Base-by-base conservation (phyloP, 352 stramenopile genomes). In the Nothophytophthora sp. region DNA sequence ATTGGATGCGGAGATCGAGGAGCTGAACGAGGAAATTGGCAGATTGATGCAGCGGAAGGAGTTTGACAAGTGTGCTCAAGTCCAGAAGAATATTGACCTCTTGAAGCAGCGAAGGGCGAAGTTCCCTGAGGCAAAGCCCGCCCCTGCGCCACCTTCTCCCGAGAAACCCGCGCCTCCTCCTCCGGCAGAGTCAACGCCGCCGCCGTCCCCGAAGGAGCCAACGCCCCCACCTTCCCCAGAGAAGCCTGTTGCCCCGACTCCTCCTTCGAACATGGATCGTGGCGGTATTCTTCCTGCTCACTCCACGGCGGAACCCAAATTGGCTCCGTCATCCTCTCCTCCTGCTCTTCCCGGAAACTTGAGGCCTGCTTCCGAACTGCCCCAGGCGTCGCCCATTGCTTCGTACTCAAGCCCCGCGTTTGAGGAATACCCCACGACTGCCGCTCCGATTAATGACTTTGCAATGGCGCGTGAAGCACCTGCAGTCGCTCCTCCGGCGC, bases 31-130 rank as follows among this genome's bases (percentile, higher is more conserved):
- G 10, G 77, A 91, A 37, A 74, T 95, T 11, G 69, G 70, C 15
- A 52, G 48, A 2, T 44, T 86, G 32, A 91, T 96, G 84, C 67
- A 88, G 41, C 70, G 75, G 20, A 96, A 96, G 47, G 60, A 90
- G 47, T 95, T 95, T 35, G 81, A 90, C 38, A 95, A 95, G 51
- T 96, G 85, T 38, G 75, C 81, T 0, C 63, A 88, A n/a, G 68
- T 96, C 30, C 86, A 96, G 25, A 89, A 79, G 20, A 74, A 95
- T 25, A 91, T 96, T 36, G 82, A 93, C 32, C 64, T 73, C 15
- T 40, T 93, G 29, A 94, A 95, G 52, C 85, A 80, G 44, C 76
- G 76, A 11, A 47, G 82, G 10, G 76, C 76, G 0, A 81, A 81
- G 54, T 89, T 90, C 50, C 64, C 48, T 32, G 27, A 54, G 55